Conservation (phyloP, 2,329 filamentous ascomycete genomes). For the Pseudocercospora pini-densiflorae region DNA sequence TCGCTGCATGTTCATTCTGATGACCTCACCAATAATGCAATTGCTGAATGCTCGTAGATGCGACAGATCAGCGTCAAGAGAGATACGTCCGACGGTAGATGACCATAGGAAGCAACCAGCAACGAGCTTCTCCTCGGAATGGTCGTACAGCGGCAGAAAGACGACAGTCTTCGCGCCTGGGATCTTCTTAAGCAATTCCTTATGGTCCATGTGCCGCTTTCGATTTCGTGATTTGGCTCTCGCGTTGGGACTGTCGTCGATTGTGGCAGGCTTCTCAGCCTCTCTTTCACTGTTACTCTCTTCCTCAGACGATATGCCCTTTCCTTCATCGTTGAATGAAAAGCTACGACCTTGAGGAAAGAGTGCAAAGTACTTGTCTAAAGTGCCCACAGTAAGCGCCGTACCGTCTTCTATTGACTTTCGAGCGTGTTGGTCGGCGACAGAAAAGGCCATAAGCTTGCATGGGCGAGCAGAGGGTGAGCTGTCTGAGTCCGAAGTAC, state of each 20-base stretch:
- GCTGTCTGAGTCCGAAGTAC: slow-evolving; percentile 31
- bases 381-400: slow-evolving; percentile 30
- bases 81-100: slow-evolving; percentile 47
- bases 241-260: slow-evolving; percentile 43
- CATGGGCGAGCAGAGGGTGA: slow-evolving; percentile 27
- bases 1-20: slow-evolving; percentile 43
- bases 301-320: slow-evolving; percentile 33
- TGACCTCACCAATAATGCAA: slow-evolving; percentile 46
- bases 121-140: slow-evolving; percentile 45
- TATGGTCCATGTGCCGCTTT: slow-evolving; percentile 43
- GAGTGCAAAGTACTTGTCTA: slow-evolving; percentile 36
- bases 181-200: slow-evolving; percentile 45
- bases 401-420: slow-evolving; percentile 31
- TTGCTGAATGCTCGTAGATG: slow-evolving; percentile 48
- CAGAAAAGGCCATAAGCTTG: slow-evolving; percentile 32
- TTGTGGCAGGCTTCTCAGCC: slow-evolving; percentile 40
- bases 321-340: slow-evolving; percentile 34
- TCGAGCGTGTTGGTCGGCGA: slow-evolving; percentile 30
- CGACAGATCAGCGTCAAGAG: slow-evolving; percentile 46
- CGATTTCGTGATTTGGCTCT: slow-evolving; percentile 29
- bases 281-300: slow-evolving; percentile 31
- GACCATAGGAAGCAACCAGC: slow-evolving; percentile 55
- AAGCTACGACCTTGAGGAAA: slow-evolving; percentile 35
- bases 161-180: slow-evolving; percentile 48
- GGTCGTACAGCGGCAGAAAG: slow-evolving; percentile 58